Evolutionary conservation across 441 rosid species (phyloP), one percentile per base, ranked within the genome.

Genomic region (Erodium texanum): DNA sequence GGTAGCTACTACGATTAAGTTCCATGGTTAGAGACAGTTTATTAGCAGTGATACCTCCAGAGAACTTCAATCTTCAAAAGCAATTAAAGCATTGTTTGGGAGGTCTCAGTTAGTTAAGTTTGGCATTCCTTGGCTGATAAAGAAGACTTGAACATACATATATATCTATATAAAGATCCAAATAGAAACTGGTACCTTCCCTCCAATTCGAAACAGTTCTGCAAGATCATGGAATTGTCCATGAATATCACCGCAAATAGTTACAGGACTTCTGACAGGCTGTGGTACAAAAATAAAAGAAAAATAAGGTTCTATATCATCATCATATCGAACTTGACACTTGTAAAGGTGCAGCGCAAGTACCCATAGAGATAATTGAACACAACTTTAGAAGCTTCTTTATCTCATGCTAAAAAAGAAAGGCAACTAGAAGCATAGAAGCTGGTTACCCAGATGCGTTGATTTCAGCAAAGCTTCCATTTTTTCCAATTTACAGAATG

Each of bases 201-300:
- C 62, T 58, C 62, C 62, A 58, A 58, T 58, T 10, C 62, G 62
- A 58, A 87, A 87, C 74, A 87, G 92, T 77, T 87, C 92, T 2
- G 87, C 86, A 71, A 87, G 92, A 74, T 87, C 92, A 75, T 87
- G 92, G 74, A 87, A 87, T 61, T 87, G 89, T 62, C 92, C 89
- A 67, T 87, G 92, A 76, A 87, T 85, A 69, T 87, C 92, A 16
- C 92, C 92, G 65, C 92, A 87, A 24, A 87, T 87, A 65, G 92
- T 87, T 38, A 87, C 89, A 58, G 62, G 62, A 23, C 62, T 58
- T 58, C 19, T 58, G 12, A 58, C 62, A 22, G 62, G 62, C 62
- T 58, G 62, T 12, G 89, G 80, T 27, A 24, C 61, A 20, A 20
- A 24, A 24, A 66, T 65, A 72, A 36, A 68, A 2, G 48, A 41